Evolutionary conservation across 768 basidiomycete species (phyloP).

Genomic region (Lentinula detonsa): DNA sequence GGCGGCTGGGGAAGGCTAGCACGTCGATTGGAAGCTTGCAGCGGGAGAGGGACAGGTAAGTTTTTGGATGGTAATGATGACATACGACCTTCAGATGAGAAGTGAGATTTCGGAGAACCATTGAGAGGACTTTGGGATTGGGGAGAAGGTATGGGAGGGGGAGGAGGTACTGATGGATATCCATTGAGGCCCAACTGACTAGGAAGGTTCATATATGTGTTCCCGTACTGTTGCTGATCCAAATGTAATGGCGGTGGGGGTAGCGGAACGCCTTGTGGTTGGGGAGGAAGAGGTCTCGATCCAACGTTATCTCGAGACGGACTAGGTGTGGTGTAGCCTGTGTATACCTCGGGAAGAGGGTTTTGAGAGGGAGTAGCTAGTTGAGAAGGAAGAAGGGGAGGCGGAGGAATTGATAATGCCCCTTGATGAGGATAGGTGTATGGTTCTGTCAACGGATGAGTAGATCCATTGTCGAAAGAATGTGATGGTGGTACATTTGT

Average conservation of each 20-base stretch:
- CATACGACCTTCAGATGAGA: constrained; percentile 7
- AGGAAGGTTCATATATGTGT: neutral
- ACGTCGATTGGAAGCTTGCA: constrained; percentile 1
- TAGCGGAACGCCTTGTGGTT: constrained; percentile 20
- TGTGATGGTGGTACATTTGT: neutral
- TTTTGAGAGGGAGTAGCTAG: constrained; percentile 25
- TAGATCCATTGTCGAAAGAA: constrained; percentile 1
- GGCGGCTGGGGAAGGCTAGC: constrained; percentile 10
- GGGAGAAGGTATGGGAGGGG: constrained; percentile 10
- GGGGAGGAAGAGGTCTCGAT: constrained; percentile 35
- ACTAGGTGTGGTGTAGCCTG: constrained; percentile 23
- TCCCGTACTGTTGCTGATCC: neutral
- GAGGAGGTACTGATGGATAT: neutral
- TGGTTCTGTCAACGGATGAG: neutral
- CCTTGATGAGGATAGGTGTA: constrained; percentile 5
- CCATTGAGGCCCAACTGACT: neutral
- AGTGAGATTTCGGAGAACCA: constrained; percentile 15
- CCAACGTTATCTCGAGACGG: constrained; percentile 22
- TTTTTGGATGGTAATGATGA: neutral
- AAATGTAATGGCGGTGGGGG: neutral
- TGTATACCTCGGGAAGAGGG: constrained; percentile 34
- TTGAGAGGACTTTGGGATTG: constrained; percentile 9
- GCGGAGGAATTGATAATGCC: neutral
- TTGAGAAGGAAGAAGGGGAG: constrained; percentile 21
- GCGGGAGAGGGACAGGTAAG: neutral